Percentiles rank a stretch among this genome's conserved stretches.
Conservation (phyloP, 169 alveolate genomes). For the Eimeria brunetti region DNA sequence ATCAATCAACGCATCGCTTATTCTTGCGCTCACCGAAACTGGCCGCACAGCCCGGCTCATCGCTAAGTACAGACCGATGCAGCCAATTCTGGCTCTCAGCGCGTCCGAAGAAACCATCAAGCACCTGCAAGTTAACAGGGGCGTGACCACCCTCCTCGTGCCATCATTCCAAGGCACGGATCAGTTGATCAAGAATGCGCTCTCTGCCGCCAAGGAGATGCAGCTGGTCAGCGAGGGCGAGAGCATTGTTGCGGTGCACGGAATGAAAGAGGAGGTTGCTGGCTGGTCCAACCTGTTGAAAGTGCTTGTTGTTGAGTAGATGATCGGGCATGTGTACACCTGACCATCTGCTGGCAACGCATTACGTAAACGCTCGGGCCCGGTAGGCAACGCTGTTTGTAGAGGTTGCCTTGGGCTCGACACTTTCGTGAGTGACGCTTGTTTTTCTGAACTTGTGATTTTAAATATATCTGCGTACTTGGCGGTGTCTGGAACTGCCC, state of each 20-base stretch:
- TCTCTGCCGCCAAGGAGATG: slow-evolving; percentile 94
- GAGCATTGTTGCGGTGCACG: slow-evolving; percentile 96
- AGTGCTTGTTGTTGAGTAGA: slow-evolving; percentile 87
- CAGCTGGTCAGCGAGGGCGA: slow-evolving; percentile 94
- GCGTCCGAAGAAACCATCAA: slow-evolving; percentile 93
- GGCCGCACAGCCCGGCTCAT: slow-evolving; percentile 98
- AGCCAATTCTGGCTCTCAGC: slow-evolving; percentile 95
- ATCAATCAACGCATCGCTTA: slow-evolving; percentile 90
- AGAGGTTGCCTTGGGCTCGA: background rate
- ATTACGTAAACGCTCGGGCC: background rate
- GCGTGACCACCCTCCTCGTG: slow-evolving; percentile 94
- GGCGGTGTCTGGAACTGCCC: background rate
- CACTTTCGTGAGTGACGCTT: background rate
- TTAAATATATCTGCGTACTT: background rate
- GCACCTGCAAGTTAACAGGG: slow-evolving; percentile 95
- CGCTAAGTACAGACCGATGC: slow-evolving; percentile 97
- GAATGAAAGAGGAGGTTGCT: slow-evolving; percentile 96
- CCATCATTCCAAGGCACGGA: slow-evolving; percentile 87
- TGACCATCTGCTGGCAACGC: background rate
- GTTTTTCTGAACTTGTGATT: background rate
- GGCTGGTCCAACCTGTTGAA: slow-evolving; percentile 96
- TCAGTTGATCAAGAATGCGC: slow-evolving; percentile 84
- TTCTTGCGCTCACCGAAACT: slow-evolving; percentile 97
- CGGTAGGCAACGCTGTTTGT: background rate
- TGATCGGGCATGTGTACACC: background rate